Percentiles rank a stretch among this genome's conserved stretches.
Evolutionary conservation across 2,329 filamentous ascomycete species (phyloP).

Genomic region (Diplodia intermedia): DNA sequence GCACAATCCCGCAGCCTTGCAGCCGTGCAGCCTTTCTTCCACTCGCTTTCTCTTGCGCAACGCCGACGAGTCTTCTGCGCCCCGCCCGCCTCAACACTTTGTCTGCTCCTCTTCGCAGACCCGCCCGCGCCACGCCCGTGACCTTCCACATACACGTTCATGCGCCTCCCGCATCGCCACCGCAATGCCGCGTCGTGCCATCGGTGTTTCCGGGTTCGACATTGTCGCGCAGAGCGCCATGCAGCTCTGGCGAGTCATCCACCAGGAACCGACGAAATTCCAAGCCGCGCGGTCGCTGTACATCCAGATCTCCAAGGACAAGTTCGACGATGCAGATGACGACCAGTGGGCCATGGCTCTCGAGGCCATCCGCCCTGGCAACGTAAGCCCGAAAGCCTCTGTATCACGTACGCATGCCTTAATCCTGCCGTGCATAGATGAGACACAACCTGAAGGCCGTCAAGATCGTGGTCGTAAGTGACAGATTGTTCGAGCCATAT

Average conservation of each 20-base stretch:
- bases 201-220: constrained; percentile 15
- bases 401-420: not conserved
- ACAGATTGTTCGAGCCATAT: constrained; percentile 32
- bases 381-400: not conserved
- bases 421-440: not conserved
- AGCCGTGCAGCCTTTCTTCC: not conserved
- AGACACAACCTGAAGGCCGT: constrained; percentile 16
- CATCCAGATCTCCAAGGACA: constrained; percentile 34
- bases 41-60: not conserved
- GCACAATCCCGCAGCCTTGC: not conserved
- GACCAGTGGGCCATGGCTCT: constrained; percentile 36
- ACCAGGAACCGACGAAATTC: not conserved
- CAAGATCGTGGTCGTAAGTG: constrained; percentile 14
- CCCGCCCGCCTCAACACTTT: not conserved
- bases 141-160: constrained; percentile 8
- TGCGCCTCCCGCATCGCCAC: not conserved
- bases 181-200: not conserved
- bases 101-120: not conserved
- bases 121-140: not conserved
- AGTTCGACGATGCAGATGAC: constrained; percentile 33
- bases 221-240: constrained; percentile 15
- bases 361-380: constrained; percentile 33
- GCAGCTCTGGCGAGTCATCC: constrained; percentile 5
- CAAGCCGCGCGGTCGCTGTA: constrained; percentile 18
- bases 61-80: not conserved